phyloP scores from a whole-genome alignment of 306 rosid genomes.

The Prunus salicina region DNA sequence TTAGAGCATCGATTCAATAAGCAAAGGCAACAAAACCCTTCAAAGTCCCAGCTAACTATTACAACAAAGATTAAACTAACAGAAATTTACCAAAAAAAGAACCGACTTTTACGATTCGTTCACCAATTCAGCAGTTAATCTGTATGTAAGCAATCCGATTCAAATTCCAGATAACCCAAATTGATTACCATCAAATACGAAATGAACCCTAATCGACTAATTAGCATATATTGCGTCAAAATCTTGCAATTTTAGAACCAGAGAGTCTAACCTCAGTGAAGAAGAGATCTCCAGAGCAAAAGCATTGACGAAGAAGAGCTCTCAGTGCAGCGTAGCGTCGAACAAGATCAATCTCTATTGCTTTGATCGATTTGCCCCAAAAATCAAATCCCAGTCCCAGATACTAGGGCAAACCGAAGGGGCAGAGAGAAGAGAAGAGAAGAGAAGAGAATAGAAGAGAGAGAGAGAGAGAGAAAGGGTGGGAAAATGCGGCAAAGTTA shows the following conservation, averaged over 20 bases:
- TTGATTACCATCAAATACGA: not conserved
- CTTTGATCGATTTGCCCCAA: slow-evolving; percentile 18
- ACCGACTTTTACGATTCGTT: too few species aligned
- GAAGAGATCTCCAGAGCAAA: not conserved
- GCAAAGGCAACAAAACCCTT: not conserved
- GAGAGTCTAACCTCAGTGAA: slow-evolving; percentile 11
- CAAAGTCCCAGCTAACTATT: not conserved
- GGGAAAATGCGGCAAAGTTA: slow-evolving; percentile 7
- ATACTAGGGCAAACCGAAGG: slow-evolving; percentile 14
- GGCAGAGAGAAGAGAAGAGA: not conserved
- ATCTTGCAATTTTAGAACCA: not conserved
- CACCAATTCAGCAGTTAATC: not conserved
- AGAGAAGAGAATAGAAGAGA: not conserved
- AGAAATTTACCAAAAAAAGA: not conserved
- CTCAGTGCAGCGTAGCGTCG: not conserved
- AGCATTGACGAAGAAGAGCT: not conserved
- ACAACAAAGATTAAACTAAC: not conserved
- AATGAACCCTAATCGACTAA: slow-evolving; percentile 2
- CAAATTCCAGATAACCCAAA: not conserved
- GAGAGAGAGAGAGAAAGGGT: not conserved
- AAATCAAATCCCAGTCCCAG: not conserved
- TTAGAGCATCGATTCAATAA: slow-evolving; percentile 13
- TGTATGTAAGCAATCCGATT: not conserved
- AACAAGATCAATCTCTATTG: slow-evolving; percentile 3
- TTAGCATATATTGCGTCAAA: not conserved